Base-by-base conservation (phyloP, 257 asterid species). In the Capsicum chinense region DNA sequence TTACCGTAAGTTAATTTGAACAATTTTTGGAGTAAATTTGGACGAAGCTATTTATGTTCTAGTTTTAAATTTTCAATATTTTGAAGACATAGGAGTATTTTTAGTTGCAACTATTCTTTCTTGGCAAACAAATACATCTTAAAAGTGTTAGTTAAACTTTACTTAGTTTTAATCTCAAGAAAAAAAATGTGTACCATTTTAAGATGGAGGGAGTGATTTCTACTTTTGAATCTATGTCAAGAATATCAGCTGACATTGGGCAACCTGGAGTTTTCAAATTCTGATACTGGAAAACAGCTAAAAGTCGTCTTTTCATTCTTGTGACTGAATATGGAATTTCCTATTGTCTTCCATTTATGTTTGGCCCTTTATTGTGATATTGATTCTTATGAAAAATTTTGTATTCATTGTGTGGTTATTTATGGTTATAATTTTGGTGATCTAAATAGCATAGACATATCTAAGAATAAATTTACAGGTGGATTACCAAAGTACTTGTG, bases 401-500 rank as follows among this genome's bases (percentile, higher is more conserved):
- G 76, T 15, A 68, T 37, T 67, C 14, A 68, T 26, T 26, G 33
- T 26, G 33, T 26, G 33, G 33, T 26, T 26, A 26, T 26, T 26
- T 26, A 26, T 26, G 33, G 33, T 26, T 26, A 26, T 26, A 26
- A 26, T 26, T 26, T 26, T 26, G 33, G 33, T 26, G 33, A 26
- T 26, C 80, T 95, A 82, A 91, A 87, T 39, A 89, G 92, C 84
- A 48, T 95, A 44, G 99, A 95, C 90, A 93, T 96, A 82, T 93
- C 98, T n/a, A 98, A 96, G 73, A 96, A 96, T 54, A 88, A 86
- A 58, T 94, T 96, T 56, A 90, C 93, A 4, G 98, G 98, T 84
- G 86, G 83, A 57, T 90, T 96, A 79, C 99, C 99, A 4, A 90
- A 87, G 87, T 92, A 90, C 86, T 85, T 96, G 82, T 96, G 99